These are phyloP conservation scores for Luffa acutangula DNA, from an alignment of 306 rosid species.

Conservation along the genomic window DNA sequence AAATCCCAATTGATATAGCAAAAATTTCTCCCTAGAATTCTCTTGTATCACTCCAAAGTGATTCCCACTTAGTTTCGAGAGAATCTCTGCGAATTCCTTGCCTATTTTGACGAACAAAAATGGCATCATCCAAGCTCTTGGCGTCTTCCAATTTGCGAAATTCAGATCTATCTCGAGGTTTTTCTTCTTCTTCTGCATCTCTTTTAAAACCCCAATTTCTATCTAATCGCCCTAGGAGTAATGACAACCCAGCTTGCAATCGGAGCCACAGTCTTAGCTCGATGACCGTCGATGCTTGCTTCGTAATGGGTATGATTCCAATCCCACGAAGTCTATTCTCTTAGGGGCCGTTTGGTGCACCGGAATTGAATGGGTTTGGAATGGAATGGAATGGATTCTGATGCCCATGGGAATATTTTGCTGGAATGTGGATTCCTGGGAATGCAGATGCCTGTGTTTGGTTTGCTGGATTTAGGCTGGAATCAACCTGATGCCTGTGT, in stretches of 20 bases:
- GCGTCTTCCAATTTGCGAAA: constrained; percentile 41
- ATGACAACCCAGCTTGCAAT: neutral
- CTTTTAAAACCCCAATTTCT: constrained; percentile 21
- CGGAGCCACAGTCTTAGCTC: constrained; percentile 10
- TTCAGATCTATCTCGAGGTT: constrained; percentile 41
- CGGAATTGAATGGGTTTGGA: too few species aligned
- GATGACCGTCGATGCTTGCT: constrained; percentile 39
- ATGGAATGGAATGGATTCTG: too few species aligned
- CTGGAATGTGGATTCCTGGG: too few species aligned
- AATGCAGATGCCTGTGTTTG: too few species aligned
- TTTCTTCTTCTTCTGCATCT: constrained; percentile 25
- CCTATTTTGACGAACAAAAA: constrained; percentile 8
- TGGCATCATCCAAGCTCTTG: constrained; percentile 64
- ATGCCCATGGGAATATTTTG: too few species aligned
- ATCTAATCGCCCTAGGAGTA: constrained; percentile 2
- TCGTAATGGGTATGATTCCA: constrained; percentile 19
- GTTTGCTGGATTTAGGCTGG: too few species aligned
- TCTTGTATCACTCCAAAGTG: neutral
- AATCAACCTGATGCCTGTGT: too few species aligned
- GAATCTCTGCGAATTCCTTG: constrained; percentile 4
- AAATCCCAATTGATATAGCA: neutral
- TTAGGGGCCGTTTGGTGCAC: neutral
- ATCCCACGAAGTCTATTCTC: constrained; percentile 32
- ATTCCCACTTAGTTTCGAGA: neutral
- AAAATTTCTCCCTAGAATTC: neutral